Evolutionary conservation across 148 eudicot species (phyloP).

Genomic region (Polygonum maritimum): DNA sequence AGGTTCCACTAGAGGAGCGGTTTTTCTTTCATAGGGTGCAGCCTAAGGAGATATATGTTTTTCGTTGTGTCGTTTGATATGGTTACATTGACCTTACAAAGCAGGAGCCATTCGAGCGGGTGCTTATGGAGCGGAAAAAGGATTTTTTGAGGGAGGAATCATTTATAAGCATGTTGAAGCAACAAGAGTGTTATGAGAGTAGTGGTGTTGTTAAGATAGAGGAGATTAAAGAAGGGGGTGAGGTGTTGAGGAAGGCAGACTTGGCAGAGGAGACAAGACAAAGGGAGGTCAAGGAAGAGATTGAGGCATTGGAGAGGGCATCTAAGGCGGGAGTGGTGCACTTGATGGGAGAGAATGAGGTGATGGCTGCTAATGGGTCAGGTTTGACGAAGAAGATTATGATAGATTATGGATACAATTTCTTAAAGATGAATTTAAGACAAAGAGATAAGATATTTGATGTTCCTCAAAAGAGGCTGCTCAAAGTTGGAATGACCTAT

Average conservation of each 20-base stretch:
- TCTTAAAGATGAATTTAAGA: conserved; percentile 23
- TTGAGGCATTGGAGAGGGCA: conserved; percentile 22
- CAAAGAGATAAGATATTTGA: conserved; percentile 20
- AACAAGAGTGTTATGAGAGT: not conserved
- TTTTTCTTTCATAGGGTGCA: conserved; percentile 32
- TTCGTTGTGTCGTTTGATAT: conserved; percentile 42
- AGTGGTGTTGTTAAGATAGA: not conserved
- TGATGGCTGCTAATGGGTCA: conserved; percentile 20
- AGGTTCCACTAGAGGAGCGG: conserved; percentile 34
- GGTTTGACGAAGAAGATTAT: conserved; percentile 18
- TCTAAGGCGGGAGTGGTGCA: conserved; percentile 27
- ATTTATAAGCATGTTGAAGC: not conserved
- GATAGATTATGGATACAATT: conserved; percentile 24
- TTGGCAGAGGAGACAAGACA: not conserved
- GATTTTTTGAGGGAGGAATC: conserved; percentile 16
- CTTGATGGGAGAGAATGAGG: conserved; percentile 34
- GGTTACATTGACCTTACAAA: conserved; percentile 29
- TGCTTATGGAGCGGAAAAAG: conserved; percentile 22
- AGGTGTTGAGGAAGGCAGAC: not conserved
- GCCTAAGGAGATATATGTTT: conserved; percentile 20
- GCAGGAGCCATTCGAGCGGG: conserved; percentile 29
- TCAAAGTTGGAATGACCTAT: conserved; percentile 42
- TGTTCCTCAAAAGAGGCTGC: conserved; percentile 21
- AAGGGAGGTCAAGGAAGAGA: conserved; percentile 17
- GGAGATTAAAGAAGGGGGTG: not conserved